Percentiles rank a stretch among this genome's conserved stretches.
These are phyloP conservation scores for Pleoardoris graminearum DNA, from an alignment of 2,329 filamentous ascomycete genomes.

Conservation along the genomic window DNA sequence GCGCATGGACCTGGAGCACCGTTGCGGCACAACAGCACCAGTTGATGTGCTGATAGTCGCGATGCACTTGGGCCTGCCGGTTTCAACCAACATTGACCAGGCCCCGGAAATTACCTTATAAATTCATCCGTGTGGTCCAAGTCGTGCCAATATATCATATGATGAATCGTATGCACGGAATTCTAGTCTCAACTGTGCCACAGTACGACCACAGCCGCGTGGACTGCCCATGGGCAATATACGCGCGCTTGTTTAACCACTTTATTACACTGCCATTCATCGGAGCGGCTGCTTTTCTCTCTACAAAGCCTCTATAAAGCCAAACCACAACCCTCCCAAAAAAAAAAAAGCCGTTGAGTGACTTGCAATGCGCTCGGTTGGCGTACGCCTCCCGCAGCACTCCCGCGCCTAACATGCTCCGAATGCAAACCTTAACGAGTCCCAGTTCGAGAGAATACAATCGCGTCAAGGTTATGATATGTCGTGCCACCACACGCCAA, in stretches of 20 bases:
- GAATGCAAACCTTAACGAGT: not conserved
- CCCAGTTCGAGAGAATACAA: not conserved
- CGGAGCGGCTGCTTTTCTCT: not conserved
- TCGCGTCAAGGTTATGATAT: not conserved
- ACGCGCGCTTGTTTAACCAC: not conserved
- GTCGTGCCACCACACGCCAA: constrained; percentile 2
- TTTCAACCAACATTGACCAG: no score
- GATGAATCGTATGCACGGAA: constrained; percentile 1
- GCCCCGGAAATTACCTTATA: no score
- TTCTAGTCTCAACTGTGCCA: constrained; percentile 6
- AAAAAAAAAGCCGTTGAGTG: not conserved
- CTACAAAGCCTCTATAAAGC: not conserved
- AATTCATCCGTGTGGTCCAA: no score
- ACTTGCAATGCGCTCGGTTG: not conserved
- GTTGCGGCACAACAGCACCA: constrained; percentile 5
- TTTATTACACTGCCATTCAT: not conserved
- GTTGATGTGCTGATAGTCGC: not conserved
- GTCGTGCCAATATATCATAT: constrained; percentile 15
- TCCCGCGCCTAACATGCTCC: not conserved
- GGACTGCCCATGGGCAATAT: not conserved
- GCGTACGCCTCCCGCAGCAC: not conserved
- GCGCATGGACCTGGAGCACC: not conserved
- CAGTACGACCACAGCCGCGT: constrained; percentile 6
- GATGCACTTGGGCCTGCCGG: no score
- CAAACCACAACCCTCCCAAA: no score